These are phyloP conservation scores for Comarum palustre DNA, from an alignment of 306 rosid species.

Conservation along the genomic window DNA sequence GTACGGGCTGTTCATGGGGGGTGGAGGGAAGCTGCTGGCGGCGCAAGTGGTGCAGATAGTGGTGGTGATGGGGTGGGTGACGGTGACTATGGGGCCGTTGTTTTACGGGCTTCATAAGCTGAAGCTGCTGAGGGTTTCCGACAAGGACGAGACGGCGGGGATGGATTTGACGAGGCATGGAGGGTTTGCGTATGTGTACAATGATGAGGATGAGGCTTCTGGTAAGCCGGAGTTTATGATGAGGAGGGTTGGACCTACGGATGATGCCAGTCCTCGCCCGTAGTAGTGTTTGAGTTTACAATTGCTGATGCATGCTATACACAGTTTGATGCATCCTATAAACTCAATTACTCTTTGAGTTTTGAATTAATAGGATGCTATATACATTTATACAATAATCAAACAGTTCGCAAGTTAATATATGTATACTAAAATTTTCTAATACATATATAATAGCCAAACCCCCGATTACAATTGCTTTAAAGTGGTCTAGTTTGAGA, in stretches of 20 bases:
- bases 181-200: conserved; percentile 70
- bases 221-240: conserved; percentile 22
- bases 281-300: no score
- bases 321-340: no score
- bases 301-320: no score
- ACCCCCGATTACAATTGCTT: neutral
- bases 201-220: conserved; percentile 33
- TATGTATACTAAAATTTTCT: no score
- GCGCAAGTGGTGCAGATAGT: conserved; percentile 55
- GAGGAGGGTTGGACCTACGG: conserved; percentile 28
- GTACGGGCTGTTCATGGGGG: conserved; percentile 63
- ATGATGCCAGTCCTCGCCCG: conserved; percentile 8
- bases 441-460: no score
- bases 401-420: no score
- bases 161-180: conserved; percentile 77
- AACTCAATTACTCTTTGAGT: no score
- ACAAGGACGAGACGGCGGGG: conserved; percentile 63
- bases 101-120: conserved; percentile 48
- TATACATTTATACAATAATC: no score
- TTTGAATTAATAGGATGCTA: no score
- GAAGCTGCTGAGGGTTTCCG: conserved; percentile 54
- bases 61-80: conserved; percentile 68
- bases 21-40: conserved; percentile 55
- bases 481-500: neutral
- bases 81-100: conserved; percentile 67